Base-by-base conservation (phyloP, 2,329 filamentous ascomycete species). In the Ophiostoma tasmaniense region DNA sequence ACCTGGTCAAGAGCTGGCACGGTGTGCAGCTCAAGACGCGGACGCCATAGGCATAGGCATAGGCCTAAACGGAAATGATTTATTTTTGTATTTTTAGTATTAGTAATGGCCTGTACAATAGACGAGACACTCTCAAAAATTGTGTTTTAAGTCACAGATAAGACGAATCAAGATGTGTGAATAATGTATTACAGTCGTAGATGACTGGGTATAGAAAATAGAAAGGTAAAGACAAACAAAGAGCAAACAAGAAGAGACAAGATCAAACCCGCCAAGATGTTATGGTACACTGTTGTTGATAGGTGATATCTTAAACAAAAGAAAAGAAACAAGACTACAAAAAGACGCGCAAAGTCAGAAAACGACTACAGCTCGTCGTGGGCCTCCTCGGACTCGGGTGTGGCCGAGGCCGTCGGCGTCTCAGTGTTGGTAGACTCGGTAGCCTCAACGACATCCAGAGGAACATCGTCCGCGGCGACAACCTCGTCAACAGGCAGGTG, bases 1-100 rank as follows among this genome's bases (percentile, higher is more conserved):
- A 93, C 67, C 83, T 92, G 77, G 87, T 95, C 75, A 91, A 91
- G 81, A 80, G 81, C 52, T 95, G 92, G 91, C 91, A 96, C 78
- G 91, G 92, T 10, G 84, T 95, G 70, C 91, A 94, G 80, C 81
- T 96, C 74, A 88, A 87, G 78, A 95, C 91, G 30, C 88, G 84
- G 76, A 85, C 79, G 42, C 81, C 82, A 11, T 81, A 64, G 59
- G 50, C 7, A 20, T 8, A 1, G 42, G 10, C 13, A 4, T 22
- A 17, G 20, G 45, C 10, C 22, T 22, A 33, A 25, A 25, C n/a
- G n/a, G 50, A 22, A 11, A 10, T 13, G 13, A 25, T 8, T 22
- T 25, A 55, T 3, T 1, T 11, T 55, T 55, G 22, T 55, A 55
- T 14, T 55, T 25, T 25, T 55, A 55, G n/a, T n/a, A 33, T 52